Conservation (phyloP, 768 basidiomycete species). For the Lanmaoa rubissima region DNA sequence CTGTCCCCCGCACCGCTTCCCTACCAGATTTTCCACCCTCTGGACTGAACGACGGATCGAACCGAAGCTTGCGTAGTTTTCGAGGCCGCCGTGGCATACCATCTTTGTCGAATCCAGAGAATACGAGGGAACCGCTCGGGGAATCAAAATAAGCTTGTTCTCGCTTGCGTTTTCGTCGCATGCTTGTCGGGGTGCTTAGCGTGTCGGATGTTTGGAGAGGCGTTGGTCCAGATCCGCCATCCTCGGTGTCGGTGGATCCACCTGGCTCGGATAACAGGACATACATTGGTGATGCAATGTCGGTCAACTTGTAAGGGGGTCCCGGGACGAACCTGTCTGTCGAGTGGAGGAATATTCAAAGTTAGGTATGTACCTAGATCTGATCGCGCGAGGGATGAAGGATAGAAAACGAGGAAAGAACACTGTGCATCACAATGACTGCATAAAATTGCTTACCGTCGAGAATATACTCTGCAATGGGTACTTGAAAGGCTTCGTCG, state of each 20-base stretch:
- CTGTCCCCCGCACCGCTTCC: background rate
- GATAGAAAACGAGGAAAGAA: background rate
- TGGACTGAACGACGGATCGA: slow-evolving; percentile 25
- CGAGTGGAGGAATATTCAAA: background rate
- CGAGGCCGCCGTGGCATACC: slow-evolving; percentile 31
- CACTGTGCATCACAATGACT: background rate
- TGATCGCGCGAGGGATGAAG: background rate
- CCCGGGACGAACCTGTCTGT: slow-evolving; percentile 20
- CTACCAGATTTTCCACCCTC: background rate
- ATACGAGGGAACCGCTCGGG: slow-evolving; percentile 26
- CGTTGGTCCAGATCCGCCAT: background rate
- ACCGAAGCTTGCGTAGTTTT: slow-evolving; percentile 29
- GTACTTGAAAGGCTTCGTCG: slow-evolving; percentile 23
- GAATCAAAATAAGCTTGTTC: slow-evolving; percentile 31
- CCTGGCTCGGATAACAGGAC: background rate
- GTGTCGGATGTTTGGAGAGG: slow-evolving; percentile 13
- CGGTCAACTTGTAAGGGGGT: slow-evolving; percentile 19
- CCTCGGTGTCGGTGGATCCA: background rate
- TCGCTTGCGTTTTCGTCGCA: slow-evolving; percentile 27
- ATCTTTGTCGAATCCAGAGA: slow-evolving; percentile 30
- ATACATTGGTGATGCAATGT: background rate
- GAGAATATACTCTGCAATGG: slow-evolving; percentile 29
- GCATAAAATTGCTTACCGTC: slow-evolving; percentile 25
- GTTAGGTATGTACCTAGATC: background rate
- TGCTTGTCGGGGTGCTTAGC: slow-evolving; percentile 26